Evolutionary conservation across 768 basidiomycete species (phyloP), one percentile per base, ranked within the genome.

Genomic region (Dentipellis sp.): DNA sequence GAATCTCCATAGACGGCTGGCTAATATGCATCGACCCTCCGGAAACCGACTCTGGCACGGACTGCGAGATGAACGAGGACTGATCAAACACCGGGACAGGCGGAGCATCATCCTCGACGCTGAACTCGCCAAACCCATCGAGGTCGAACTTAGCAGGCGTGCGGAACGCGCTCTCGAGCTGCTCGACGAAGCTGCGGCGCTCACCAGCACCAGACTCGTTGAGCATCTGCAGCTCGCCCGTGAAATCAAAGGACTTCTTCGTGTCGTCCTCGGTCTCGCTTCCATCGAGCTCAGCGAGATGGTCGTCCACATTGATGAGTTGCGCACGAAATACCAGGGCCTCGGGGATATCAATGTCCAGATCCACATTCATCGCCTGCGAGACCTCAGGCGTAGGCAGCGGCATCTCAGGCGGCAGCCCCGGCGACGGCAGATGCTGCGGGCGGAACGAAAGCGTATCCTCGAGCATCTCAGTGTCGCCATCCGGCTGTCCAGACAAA

Each of bases 221-320:
- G 50, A 91, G 74, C 62, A 73, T 82, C 67, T 77, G n/a, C n/a
- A 91, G 68, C 66, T 91, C 90, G 39, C 84, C 86, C 0, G 90
- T 92, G 64, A 91, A 92, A 63, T 92, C 89, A 58, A 91, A 92
- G 1, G 83, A 86, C 62, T 79, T 85, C 71, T 84, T 88, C 0
- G 88, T 91, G 59, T 85, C 80, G 53, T 80, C 79, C 54, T 83
- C 82, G 0, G 75, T 75, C 38, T 59, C 74, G 19, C 68, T 69
- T 17, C 74, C 77, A 23, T 78, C 77, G 3, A 72, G 57, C 40
- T 77, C 72, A 1, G 64, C 71, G 19, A 70, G 71, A 38, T 75
- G 66, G 0, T 66, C 72, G 12, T 75, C 70, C 8, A 78, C 78
- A 22, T 79, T 77, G 47, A 78, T 66, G 37, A 82, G 63, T 14